Percentiles rank a stretch among this genome's conserved stretches.
Evolutionary conservation across 2,329 filamentous ascomycete species (phyloP).

Genomic region (Cadophora gregata): DNA sequence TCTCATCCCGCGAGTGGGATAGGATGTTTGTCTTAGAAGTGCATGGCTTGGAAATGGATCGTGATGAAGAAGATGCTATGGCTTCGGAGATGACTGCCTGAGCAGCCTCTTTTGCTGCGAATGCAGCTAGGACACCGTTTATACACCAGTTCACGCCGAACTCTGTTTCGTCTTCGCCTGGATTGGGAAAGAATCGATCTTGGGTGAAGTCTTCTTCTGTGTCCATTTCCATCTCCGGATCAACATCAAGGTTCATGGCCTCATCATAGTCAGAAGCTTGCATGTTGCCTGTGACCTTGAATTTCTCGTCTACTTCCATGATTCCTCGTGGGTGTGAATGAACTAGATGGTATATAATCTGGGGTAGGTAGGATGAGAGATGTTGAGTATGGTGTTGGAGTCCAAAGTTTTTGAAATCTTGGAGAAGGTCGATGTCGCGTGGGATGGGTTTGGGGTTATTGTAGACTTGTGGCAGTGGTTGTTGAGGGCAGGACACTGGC

Average conservation of each 20-base stretch:
- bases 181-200: too few species aligned
- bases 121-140: background rate
- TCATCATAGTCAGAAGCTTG: background rate
- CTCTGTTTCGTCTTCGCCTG: background rate
- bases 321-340: background rate
- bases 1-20: too few species aligned
- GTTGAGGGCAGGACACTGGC: background rate
- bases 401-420: background rate
- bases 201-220: background rate
- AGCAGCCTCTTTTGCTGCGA: background rate
- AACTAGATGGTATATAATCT: too few species aligned
- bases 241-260: too few species aligned
- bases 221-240: background rate
- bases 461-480: background rate
- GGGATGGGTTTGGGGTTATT: background rate
- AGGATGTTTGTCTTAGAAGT: too few species aligned
- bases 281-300: background rate
- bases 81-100: too few species aligned
- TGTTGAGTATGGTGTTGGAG: background rate
- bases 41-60: too few species aligned
- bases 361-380: too few species aligned
- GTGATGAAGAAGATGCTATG: too few species aligned
- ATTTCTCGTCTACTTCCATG: background rate
- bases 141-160: background rate
- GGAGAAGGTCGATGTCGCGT: background rate